Evolutionary conservation across 2,329 filamentous ascomycete species (phyloP), one percentile per base, ranked within the genome.

Genomic region (Trichoderma oligosporum): DNA sequence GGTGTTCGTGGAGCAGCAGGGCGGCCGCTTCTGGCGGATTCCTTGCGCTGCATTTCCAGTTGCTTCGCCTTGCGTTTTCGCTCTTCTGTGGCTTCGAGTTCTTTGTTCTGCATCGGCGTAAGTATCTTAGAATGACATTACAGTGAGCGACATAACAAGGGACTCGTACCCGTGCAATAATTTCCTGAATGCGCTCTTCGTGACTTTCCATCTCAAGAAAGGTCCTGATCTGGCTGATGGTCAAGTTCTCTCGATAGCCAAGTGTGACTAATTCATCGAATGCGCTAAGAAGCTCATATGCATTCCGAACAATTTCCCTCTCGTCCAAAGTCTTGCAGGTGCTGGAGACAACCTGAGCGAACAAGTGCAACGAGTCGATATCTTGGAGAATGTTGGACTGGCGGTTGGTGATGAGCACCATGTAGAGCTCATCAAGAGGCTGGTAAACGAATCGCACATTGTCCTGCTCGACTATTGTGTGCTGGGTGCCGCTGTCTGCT

Each of bases 361-460:
- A 99, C 18, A 99, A 83, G 74, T 99, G 95, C 60, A 99, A 83
- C 59, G 94, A 96, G 76, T 97, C 94, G 74, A 99, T 99, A 75
- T 99, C 94, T 77, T 99, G 94, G 51, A 99, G 83, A 66, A 99
- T 99, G 77, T 99, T 99, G 74, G 93, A 97, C 80, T 97, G 94
- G 68, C 91, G 89, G 81, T 99, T 99, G 74, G 95, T 99, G 76
- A 99, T 97, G 69, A 99, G 85, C 64, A 99, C 93, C 85, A 99
- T 97, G 83, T 99, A 99, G 63, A 99, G 86, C 79, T 99, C 95
- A 77, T 99, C 95, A 63, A 99, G 83, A 60, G 94, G 95, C 74
- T 99, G 94, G 80, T 99, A 99, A 59, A 99, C 94, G 72, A 97
- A 99, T 78, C 94, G 93, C 70, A 99, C 94, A 78, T 96, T 97